Conservation (phyloP, 345 rosid genomes). For the Firmiana major region DNA sequence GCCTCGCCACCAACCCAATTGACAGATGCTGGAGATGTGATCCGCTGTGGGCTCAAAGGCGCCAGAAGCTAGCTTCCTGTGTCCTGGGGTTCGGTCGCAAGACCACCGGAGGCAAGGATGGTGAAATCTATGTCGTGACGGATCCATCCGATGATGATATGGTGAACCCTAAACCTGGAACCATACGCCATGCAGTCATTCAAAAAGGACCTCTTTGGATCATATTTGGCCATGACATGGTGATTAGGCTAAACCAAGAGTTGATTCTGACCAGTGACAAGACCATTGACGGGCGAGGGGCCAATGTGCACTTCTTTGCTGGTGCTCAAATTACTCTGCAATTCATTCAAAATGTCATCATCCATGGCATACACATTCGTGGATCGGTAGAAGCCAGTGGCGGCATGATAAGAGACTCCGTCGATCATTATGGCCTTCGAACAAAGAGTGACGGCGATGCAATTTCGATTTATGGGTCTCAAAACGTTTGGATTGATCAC, state of each 20-base stretch:
- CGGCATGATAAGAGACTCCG: conserved; percentile 48
- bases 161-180: conserved; percentile 56
- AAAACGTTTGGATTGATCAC: conserved; percentile 48
- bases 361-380: conserved; percentile 47
- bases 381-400: conserved; percentile 28
- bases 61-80: conserved; percentile 52
- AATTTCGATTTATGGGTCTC: conserved; percentile 36
- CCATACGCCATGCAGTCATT: conserved; percentile 57
- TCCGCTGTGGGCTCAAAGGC: conserved; percentile 50
- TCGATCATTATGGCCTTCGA: conserved; percentile 40
- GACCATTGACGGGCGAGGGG: conserved; percentile 78
- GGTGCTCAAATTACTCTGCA: conserved; percentile 55
- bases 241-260: conserved; percentile 58
- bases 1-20: conserved; percentile 72
- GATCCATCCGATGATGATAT: conserved; percentile 56
- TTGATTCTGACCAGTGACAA: conserved; percentile 56
- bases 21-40: conserved; percentile 87
- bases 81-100: conserved; percentile 64
- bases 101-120: conserved; percentile 58
- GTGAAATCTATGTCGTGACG: conserved; percentile 55
- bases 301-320: conserved; percentile 35
- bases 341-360: conserved; percentile 44
- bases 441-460: conserved; percentile 45
- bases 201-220: conserved; percentile 60
- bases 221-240: conserved; percentile 56